Evolutionary conservation across 176 grass and related monocot species (phyloP).

Genomic region (Lolium perenne): DNA sequence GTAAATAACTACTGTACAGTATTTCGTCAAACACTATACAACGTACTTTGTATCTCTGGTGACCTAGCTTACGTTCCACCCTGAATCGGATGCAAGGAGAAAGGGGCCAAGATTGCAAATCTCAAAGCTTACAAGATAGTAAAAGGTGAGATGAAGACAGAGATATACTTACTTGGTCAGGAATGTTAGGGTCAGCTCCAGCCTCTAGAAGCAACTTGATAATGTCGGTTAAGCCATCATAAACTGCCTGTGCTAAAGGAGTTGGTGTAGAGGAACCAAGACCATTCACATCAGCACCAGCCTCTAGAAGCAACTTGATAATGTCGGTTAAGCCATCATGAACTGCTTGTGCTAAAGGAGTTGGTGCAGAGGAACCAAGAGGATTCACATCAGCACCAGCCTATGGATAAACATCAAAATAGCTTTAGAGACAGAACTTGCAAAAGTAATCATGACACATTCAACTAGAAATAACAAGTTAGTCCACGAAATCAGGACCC

Average conservation of each 20-base stretch:
- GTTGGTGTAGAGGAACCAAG: not conserved
- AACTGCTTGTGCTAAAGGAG: slow-evolving; percentile 20
- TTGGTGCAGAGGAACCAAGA: not conserved
- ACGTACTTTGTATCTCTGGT: not conserved
- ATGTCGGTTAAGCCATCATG: slow-evolving; percentile 37
- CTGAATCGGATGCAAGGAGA: not conserved
- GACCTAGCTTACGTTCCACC: too few species aligned
- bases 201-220: slow-evolving; percentile 46
- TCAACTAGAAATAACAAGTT: not conserved
- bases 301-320: slow-evolving; percentile 46
- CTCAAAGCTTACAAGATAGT: not conserved
- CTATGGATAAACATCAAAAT: slow-evolving; percentile 26
- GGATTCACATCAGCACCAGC: slow-evolving; percentile 55
- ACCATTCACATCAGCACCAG: slow-evolving; percentile 50
- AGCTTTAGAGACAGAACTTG: not conserved
- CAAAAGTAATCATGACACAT: not conserved
- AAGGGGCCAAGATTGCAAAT: not conserved
- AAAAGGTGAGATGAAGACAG: not conserved
- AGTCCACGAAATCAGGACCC: not conserved
- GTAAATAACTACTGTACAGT: not conserved
- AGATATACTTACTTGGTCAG: slow-evolving; percentile 32
- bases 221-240: slow-evolving; percentile 38
- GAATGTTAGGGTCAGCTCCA: slow-evolving; percentile 54
- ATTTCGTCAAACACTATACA: not conserved
- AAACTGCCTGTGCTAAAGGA: slow-evolving; percentile 18